Conservation (phyloP, 768 basidiomycete genomes). For the Lentinula sp. region DNA sequence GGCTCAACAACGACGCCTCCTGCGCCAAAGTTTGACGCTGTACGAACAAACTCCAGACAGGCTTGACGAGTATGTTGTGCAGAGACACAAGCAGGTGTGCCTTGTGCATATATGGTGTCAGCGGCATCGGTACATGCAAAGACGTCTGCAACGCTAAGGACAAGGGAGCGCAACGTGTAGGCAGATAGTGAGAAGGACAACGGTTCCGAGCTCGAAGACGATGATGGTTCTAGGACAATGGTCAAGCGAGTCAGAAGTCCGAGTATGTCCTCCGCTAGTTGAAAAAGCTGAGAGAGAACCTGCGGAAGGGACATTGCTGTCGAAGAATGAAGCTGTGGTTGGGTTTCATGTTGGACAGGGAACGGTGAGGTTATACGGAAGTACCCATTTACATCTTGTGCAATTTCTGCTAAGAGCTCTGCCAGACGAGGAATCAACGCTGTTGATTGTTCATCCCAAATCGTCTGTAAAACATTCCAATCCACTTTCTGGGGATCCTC, state of each 20-base stretch:
- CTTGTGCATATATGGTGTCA: constrained; percentile 31
- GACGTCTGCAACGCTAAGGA: constrained; percentile 41
- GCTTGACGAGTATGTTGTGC: constrained; percentile 39
- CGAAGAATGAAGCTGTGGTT: background rate
- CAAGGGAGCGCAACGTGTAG: constrained; percentile 40
- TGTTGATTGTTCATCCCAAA: constrained; percentile 56
- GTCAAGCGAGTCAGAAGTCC: constrained; percentile 33
- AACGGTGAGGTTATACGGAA: constrained; percentile 35
- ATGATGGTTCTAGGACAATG: background rate
- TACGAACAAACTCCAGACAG: constrained; percentile 45
- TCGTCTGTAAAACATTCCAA: constrained; percentile 45
- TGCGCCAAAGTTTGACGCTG: constrained; percentile 26
- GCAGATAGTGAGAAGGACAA: constrained; percentile 28
- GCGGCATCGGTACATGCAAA: constrained; percentile 49
- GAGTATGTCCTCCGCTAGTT: constrained; percentile 47
- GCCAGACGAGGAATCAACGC: constrained; percentile 54
- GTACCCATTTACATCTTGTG: constrained; percentile 45
- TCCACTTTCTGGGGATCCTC: constrained; percentile 43
- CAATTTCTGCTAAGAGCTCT: constrained; percentile 41
- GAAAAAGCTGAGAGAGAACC: constrained; percentile 30
- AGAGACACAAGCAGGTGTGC: constrained; percentile 30
- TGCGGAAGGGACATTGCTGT: background rate
- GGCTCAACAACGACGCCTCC: constrained; percentile 23
- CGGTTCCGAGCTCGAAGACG: background rate
- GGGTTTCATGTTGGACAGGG: background rate